Base-by-base conservation (phyloP, 176 grass and related monocot species). In the Zea luxurians region DNA sequence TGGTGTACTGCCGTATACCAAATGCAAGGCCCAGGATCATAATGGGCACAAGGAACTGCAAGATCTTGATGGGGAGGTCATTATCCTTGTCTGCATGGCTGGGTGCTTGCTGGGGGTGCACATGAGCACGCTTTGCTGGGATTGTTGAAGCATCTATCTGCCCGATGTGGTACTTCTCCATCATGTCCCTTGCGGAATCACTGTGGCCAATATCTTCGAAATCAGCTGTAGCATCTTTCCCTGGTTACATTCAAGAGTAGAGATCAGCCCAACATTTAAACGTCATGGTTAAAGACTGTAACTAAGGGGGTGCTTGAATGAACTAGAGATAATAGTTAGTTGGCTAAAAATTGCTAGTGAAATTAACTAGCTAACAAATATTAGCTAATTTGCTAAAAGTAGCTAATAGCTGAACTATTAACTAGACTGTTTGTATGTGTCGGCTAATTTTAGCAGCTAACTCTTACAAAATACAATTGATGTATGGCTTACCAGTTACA, bases 121-220 rank as follows among this genome's bases (percentile, higher is more conserved):
- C 75, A 64, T 80, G 79, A 17, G 64, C 34, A 53, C 76, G 81
- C 68, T 95, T 99, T 48, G 18, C 62, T 49, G 90, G 92, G 77
- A 96, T 40, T 37, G 92, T 93, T 18, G 90, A 77, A 53, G 74
- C 71, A 83, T 99, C 92, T 59, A 99, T 91, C 36, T 89, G 79
- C 34, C 92, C 96, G 13, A 93, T 85, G 57, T n/a, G 82, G 68
- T 91, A 93, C 71, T 93, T 73, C 38, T 53, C 71, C 96, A 99
- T 93, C 88, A 88, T 79, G 62, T 90, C 92, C 69, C 72, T 92
- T 8, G 96, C 96, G 0, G 83, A 70, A 52, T 77, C 89, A 63
- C 90, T 93, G 76, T 99, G 96, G 4, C 92, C 96, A 34, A 99
- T 83, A 76, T 96, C 96, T 87, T 99, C 96, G 40, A 99, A 99